Conservation (phyloP, 148 eudicot genomes). For the Oxyria digyna region DNA sequence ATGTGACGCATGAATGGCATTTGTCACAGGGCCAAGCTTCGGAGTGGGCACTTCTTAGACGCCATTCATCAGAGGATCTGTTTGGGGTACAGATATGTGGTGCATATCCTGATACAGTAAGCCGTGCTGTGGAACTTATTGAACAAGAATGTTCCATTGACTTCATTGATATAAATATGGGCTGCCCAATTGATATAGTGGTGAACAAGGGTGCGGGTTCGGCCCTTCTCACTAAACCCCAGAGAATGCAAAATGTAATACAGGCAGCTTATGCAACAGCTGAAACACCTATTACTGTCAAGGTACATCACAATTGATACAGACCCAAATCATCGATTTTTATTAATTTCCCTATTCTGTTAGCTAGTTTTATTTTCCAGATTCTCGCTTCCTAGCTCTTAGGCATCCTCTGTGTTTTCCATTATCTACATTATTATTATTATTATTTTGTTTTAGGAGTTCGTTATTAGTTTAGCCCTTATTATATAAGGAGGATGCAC, state of each 20-base stretch:
- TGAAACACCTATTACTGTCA: slow-evolving; percentile 74
- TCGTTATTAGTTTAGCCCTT: too few species aligned
- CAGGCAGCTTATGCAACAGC: slow-evolving; percentile 61
- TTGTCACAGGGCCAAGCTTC: slow-evolving; percentile 83
- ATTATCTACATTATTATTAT: too few species aligned
- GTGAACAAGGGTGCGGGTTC: slow-evolving; percentile 97
- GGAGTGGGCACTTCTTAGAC: slow-evolving; percentile 97
- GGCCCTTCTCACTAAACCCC: slow-evolving; percentile 83
- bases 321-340: too few species aligned
- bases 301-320: slow-evolving; percentile 64
- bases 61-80: slow-evolving; percentile 85
- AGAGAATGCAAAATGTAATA: slow-evolving; percentile 79
- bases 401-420: too few species aligned
- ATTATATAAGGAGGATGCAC: too few species aligned
- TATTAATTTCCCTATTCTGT: too few species aligned
- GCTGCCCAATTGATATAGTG: slow-evolving; percentile 95
- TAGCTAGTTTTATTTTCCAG: too few species aligned
- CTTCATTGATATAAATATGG: slow-evolving; percentile 96
- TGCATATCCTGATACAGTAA: slow-evolving; percentile 92
- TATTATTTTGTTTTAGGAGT: too few species aligned
- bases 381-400: too few species aligned
- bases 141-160: slow-evolving; percentile 83
- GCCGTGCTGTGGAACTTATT: slow-evolving; percentile 90
- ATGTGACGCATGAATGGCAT: not conserved
- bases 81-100: slow-evolving; percentile 99